Evolutionary conservation across 2,329 filamentous ascomycete species (phyloP), one percentile per base, ranked within the genome.

Genomic region (Plectosphaerella sp.): DNA sequence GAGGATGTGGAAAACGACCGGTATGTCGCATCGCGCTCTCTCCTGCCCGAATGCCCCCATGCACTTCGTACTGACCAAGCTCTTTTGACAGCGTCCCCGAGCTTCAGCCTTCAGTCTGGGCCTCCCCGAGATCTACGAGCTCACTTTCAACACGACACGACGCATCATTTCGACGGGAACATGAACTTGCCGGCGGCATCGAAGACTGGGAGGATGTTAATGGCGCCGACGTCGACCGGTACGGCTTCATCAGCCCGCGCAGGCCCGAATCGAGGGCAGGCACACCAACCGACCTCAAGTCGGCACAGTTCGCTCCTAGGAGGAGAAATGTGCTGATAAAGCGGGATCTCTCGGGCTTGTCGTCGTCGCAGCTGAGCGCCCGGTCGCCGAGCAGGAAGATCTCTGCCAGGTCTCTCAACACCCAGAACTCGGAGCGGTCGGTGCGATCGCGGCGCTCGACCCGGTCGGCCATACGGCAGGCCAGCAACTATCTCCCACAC

Each of bases 151-250:
- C 66, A 58, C 67, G 58, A 70, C 75, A 62, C 67, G 73, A 74
- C 71, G 61, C 59, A 46, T 12, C 10, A 24, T 36, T 61, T 49
- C 63, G 68, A 54, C 62, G 64, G 59, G 68, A 69, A 47, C 72
- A 74, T 54, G 77, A 83, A 60, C 67, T 78, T 41, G 80, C 79
- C 14, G 80, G 82, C 46, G 80, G 82, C 15, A 71, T 86, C 18
- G 84, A 88, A 63, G 83, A 88, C 61, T 87, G 83, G 83, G 79
- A 86, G 60, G 80, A 87, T 58, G 70, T 88, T 3, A 71, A 83
- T 50, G 80, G 76, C 33, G 73, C 71, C 48, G 78, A 83, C 63
- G 79, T 88, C 56, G 84, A 88, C 68, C 78, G 84, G 62, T 88
- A 87, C 62, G 84, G 84, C 54, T 88, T 88, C 68, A 88, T 88